These are phyloP conservation scores for Tolypocladium album DNA, from an alignment of 2,329 filamentous ascomycete genomes.

Conservation along the genomic window DNA sequence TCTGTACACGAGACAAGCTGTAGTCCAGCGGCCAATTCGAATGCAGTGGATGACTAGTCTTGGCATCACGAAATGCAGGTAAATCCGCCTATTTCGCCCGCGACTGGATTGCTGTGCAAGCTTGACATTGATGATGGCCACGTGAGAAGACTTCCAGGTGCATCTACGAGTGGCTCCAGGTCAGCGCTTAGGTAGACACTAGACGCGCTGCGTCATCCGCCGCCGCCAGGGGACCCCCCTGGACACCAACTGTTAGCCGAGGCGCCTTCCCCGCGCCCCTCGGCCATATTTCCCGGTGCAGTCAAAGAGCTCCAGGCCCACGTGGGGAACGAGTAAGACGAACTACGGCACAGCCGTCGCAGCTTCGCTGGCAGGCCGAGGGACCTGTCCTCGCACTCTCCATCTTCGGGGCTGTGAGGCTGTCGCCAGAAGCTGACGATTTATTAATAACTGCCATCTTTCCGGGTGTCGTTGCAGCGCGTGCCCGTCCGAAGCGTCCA, in stretches of 20 bases:
- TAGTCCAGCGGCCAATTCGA: not conserved
- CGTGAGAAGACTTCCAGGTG: too few relatives aligned
- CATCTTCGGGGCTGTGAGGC: not conserved
- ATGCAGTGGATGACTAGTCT: not conserved
- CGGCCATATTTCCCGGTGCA: not conserved
- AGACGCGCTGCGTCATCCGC: too few relatives aligned
- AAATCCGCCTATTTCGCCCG: too few relatives aligned
- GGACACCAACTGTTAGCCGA: not conserved
- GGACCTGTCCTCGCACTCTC: not conserved
- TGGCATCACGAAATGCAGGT: too few relatives aligned
- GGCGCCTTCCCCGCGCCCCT: not conserved
- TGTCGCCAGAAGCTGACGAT: not conserved
- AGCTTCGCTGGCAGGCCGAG: not conserved
- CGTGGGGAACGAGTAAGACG: not conserved
- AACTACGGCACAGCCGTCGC: not conserved
- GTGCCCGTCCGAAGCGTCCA: not conserved
- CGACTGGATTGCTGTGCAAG: too few relatives aligned
- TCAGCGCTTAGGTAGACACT: too few relatives aligned
- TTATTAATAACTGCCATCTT: not conserved
- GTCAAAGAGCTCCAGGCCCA: not conserved
- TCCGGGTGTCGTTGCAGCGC: not conserved
- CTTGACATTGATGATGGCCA: too few relatives aligned
- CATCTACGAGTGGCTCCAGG: too few relatives aligned
- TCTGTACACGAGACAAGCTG: not conserved
- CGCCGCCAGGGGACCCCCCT: not conserved